phyloP scores from a whole-genome alignment of 805 yeast genomes.

The Monosporozyma solicola region DNA sequence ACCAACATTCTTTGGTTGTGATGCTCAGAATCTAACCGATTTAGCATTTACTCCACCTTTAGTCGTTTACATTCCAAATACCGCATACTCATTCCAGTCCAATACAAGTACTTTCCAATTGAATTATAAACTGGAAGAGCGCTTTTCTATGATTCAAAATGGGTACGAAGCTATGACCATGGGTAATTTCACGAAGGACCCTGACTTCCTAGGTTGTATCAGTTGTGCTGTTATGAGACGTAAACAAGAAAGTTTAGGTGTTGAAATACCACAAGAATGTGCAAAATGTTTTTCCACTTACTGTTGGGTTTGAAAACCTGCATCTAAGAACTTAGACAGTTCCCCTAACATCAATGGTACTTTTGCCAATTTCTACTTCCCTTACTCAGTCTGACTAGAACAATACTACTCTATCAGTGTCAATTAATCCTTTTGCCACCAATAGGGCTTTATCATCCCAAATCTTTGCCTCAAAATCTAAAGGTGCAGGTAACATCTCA shows the following conservation, averaged over 20 bases:
- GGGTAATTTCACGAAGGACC: slow-evolving; percentile 56
- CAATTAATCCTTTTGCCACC: slow-evolving; percentile 1
- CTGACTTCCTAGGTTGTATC: slow-evolving; percentile 63
- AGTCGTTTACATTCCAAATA: slow-evolving; percentile 68
- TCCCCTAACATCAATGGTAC: background rate
- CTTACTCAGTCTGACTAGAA: background rate
- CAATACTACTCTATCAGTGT: background rate
- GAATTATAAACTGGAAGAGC: slow-evolving; percentile 49
- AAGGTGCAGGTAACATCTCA: slow-evolving; percentile 1
- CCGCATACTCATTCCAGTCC: slow-evolving; percentile 53
- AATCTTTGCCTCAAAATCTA: background rate
- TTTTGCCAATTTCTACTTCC: background rate
- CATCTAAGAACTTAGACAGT: slow-evolving; percentile 1
- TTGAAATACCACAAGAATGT: slow-evolving; percentile 59
- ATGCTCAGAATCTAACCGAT: slow-evolving; percentile 52
- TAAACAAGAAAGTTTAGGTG: slow-evolving; percentile 57
- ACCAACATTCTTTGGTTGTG: slow-evolving; percentile 82
- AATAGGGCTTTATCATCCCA: slow-evolving; percentile 1
- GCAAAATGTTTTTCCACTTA: slow-evolving; percentile 57
- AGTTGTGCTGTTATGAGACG: slow-evolving; percentile 79
- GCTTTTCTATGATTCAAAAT: slow-evolving; percentile 52
- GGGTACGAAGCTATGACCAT: slow-evolving; percentile 66
- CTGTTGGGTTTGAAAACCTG: slow-evolving; percentile 59
- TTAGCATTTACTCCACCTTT: slow-evolving; percentile 57
- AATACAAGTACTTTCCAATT: slow-evolving; percentile 66